A percentile compares a stretch with the other conserved stretches of the same genome.
Conservation (phyloP, 306 rosid species). For the Cucurbita ficifolia region DNA sequence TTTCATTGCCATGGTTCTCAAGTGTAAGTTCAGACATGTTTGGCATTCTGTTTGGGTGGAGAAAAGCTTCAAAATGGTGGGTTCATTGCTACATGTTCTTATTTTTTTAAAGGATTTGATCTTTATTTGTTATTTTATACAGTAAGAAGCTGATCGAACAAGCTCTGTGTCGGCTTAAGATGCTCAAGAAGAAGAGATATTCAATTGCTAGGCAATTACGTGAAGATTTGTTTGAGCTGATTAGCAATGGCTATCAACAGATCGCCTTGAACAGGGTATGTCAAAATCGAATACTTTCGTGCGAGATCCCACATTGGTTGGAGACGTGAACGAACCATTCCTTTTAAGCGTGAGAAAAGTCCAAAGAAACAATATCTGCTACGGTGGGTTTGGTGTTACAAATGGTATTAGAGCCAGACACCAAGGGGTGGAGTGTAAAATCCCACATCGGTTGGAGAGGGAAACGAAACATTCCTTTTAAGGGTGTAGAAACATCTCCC, state of each 20-base stretch:
- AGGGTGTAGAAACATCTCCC: too few relatives aligned
- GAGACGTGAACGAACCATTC: too few relatives aligned
- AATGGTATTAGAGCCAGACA: too few relatives aligned
- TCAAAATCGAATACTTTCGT: background rate
- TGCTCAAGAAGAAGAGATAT: conserved; percentile 45
- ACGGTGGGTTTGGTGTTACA: too few relatives aligned
- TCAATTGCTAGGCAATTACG: conserved; percentile 39
- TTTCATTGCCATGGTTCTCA: background rate
- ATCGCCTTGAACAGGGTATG: conserved; percentile 45
- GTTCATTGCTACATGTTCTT: background rate
- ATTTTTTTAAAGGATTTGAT: background rate
- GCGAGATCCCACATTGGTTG: too few relatives aligned
- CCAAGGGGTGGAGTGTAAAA: too few relatives aligned
- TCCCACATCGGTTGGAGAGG: too few relatives aligned
- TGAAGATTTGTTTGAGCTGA: conserved; percentile 42
- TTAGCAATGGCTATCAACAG: conserved; percentile 34
- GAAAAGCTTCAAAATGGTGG: conserved; percentile 85
- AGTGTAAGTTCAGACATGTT: conserved; percentile 38
- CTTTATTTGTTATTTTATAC: conserved; percentile 7
- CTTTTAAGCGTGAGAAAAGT: too few relatives aligned
- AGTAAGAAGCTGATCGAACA: conserved; percentile 48
- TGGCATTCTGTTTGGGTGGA: conserved; percentile 59
- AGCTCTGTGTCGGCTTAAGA: conserved; percentile 33
- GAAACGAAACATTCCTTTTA: too few relatives aligned
- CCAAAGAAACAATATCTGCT: too few relatives aligned